phyloP scores from a whole-genome alignment of 1,284 basidiomycete genomes.

The Ganoderma multipileum region DNA sequence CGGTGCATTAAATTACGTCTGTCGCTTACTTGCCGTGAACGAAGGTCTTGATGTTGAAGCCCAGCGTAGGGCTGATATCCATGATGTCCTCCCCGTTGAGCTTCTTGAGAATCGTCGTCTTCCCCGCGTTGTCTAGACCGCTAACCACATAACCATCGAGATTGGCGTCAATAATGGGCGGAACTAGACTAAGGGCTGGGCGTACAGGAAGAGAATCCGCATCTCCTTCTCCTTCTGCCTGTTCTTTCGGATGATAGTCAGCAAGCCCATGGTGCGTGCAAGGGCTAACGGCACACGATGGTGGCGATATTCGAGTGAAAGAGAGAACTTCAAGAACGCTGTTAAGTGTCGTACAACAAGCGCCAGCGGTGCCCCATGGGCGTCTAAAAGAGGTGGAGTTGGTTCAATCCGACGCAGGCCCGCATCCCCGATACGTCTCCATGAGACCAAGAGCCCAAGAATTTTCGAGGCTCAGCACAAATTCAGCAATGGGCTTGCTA shows the following conservation, averaged over 20 bases:
- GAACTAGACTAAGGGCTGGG: neutral
- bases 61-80: constrained; percentile 91
- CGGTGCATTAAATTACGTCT: neutral
- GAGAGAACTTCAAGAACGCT: neutral
- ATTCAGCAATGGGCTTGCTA: no score
- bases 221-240: constrained; percentile 95
- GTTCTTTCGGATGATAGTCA: constrained; percentile 98
- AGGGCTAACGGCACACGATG: neutral
- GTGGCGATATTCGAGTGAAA: neutral
- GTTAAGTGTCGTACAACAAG: neutral
- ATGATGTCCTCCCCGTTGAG: constrained; percentile 91
- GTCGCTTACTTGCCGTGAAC: constrained; percentile 82
- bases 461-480: no score
- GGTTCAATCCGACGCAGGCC: no score
- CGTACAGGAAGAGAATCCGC: constrained; percentile 93
- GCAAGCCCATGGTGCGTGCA: constrained; percentile 73
- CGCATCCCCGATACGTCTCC: no score
- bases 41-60: constrained; percentile 99
- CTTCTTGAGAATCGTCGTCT: constrained; percentile 97
- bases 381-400: neutral
- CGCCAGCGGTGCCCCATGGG: neutral
- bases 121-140: constrained; percentile 98
- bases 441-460: no score
- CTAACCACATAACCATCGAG: constrained; percentile 48
- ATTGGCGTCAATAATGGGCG: neutral